Conservation (phyloP, 2,329 filamentous ascomycete genomes). For the Chlorencoelia australis region DNA sequence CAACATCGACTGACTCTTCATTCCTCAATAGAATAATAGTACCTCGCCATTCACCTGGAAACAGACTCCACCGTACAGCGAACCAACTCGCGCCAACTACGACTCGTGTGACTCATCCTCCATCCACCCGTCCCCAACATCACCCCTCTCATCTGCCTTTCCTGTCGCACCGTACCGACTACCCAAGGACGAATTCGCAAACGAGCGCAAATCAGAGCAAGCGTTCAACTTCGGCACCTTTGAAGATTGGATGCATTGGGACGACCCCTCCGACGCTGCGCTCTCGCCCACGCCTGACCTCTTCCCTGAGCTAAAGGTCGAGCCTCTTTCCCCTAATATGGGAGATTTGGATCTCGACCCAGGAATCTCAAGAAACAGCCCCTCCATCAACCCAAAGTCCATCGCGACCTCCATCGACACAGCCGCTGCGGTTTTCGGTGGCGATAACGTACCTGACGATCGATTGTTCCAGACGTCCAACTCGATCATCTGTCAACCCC, state of each 20-base stretch:
- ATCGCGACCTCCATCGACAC: constrained; percentile 10
- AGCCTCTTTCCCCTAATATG: constrained; percentile 21
- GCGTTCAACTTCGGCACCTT: constrained; percentile 21
- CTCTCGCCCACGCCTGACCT: constrained; percentile 21
- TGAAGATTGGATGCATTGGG: constrained; percentile 26
- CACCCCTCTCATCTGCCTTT: constrained; percentile 13
- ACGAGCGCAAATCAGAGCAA: constrained; percentile 15
- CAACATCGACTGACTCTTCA: constrained; percentile 5
- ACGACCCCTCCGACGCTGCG: constrained; percentile 21
- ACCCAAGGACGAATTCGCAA: constrained; percentile 11
- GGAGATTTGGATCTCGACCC: constrained; percentile 15
- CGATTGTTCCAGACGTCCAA: constrained; percentile 20
- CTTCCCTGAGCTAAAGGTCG: constrained; percentile 22
- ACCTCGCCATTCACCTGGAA: constrained; percentile 16
- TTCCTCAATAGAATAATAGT: constrained; percentile 10
- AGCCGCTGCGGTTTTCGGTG: constrained; percentile 18
- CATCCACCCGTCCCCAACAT: constrained; percentile 19
- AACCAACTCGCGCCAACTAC: constrained; percentile 11
- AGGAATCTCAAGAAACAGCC: constrained; percentile 6
- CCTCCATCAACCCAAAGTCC: background rate
- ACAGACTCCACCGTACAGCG: constrained; percentile 11
- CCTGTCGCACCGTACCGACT: constrained; percentile 12
- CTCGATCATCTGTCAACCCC: constrained; percentile 5
- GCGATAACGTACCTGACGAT: constrained; percentile 18
- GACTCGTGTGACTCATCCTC: constrained; percentile 24